phyloP scores from a whole-genome alignment of 306 rosid species.

The Benincasa hispida region DNA sequence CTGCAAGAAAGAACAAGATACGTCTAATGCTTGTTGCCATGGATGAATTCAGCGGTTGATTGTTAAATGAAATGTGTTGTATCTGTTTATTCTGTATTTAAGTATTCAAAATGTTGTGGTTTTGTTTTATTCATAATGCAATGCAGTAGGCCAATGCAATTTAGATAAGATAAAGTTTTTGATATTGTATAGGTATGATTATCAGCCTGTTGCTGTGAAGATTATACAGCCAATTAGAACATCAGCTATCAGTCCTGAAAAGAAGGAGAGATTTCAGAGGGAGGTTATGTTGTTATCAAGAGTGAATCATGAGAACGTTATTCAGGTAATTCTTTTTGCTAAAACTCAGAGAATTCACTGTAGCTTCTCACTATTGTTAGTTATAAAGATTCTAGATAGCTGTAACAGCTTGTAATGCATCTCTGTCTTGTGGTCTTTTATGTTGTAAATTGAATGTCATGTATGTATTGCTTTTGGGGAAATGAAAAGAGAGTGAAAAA shows the following conservation, averaged over 20 bases:
- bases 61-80: neutral
- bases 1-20: neutral
- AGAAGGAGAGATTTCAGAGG: conserved; percentile 36
- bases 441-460: neutral
- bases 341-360: neutral
- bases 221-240: conserved; percentile 18
- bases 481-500: neutral
- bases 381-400: neutral
- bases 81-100: neutral
- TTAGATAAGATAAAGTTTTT: neutral
- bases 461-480: neutral
- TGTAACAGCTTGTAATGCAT: neutral
- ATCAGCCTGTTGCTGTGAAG: conserved; percentile 36
- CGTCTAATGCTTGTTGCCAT: neutral
- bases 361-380: neutral
- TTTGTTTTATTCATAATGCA: neutral
- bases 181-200: conserved; percentile 25
- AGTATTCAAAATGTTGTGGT: neutral
- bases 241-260: conserved; percentile 14
- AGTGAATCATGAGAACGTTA: conserved; percentile 31
- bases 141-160: neutral
- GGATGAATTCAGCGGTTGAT: neutral
- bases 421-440: neutral
- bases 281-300: conserved; percentile 38
- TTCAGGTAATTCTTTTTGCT: conserved; percentile 25